Percentiles rank a stretch among this genome's conserved stretches.
Conservation (phyloP, 169 alveolate species). For the Cryptosporidium meleagridis region DNA sequence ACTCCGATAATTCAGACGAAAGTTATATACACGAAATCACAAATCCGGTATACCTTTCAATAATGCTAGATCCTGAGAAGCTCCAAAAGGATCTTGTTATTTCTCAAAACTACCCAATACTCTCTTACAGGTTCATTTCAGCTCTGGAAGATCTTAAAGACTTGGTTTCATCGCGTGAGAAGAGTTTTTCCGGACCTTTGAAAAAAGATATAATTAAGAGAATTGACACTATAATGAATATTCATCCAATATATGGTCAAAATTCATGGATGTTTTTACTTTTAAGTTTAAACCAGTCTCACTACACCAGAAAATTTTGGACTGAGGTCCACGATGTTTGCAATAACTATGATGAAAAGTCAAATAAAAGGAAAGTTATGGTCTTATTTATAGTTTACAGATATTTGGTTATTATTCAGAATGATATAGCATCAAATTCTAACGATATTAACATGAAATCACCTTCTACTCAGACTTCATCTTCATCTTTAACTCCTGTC, state of each 20-base stretch:
- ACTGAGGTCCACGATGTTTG: background rate
- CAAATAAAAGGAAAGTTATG: background rate
- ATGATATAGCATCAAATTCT: background rate
- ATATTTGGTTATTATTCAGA: background rate
- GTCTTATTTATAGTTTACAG: background rate
- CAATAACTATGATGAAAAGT: background rate
- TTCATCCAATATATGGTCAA: background rate
- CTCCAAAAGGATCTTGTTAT: constrained; percentile 55
- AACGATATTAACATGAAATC: background rate
- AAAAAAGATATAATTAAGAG: background rate
- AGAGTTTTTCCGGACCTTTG: background rate
- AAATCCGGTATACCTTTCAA: constrained; percentile 21
- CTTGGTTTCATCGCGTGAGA: constrained; percentile 7
- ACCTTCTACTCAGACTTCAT: constrained; percentile 1
- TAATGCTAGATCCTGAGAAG: constrained; percentile 60
- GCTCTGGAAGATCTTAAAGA: constrained; percentile 15
- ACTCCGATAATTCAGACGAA: background rate
- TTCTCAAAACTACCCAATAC: constrained; percentile 50
- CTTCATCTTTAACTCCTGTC: background rate
- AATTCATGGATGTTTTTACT: constrained; percentile 28
- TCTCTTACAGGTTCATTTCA: constrained; percentile 39
- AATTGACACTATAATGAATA: constrained; percentile 5
- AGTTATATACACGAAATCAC: constrained; percentile 11
- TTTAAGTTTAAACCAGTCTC: constrained; percentile 30
- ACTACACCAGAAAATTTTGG: constrained; percentile 15